A percentile compares a stretch with the other conserved stretches of the same genome.
Evolutionary conservation across 2,329 filamentous ascomycete species (phyloP).

Genomic region (Thelonectria discophora): DNA sequence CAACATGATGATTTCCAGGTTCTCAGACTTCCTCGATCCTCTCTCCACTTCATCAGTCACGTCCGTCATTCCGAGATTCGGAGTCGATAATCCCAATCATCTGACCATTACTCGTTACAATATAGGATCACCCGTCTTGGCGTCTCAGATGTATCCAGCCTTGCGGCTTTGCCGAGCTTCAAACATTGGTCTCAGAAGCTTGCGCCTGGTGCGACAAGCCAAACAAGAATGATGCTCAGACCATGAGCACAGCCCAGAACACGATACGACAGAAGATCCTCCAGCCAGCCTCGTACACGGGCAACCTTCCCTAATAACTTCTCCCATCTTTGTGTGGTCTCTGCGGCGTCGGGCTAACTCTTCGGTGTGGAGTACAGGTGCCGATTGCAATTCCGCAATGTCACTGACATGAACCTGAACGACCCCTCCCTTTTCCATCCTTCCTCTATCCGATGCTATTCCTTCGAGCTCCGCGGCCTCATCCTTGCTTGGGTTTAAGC

Average conservation of each 20-base stretch:
- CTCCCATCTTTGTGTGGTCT: not conserved
- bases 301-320: not conserved
- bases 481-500: not conserved
- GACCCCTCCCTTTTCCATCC: not conserved
- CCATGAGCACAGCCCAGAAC: not conserved
- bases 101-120: no score
- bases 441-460: not conserved
- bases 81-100: not conserved
- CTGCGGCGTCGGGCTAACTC: not conserved
- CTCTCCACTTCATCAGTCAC: no score
- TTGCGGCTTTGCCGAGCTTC: not conserved
- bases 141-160: not conserved
- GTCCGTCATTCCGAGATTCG: not conserved
- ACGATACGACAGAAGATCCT: not conserved
- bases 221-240: not conserved
- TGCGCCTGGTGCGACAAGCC: conserved; percentile 9
- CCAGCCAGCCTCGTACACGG: not conserved
- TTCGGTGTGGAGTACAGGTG: conserved; percentile 7
- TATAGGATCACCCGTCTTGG: conserved; percentile 1
- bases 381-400: conserved; percentile 11
- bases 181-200: conserved; percentile 4
- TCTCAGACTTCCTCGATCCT: no score
- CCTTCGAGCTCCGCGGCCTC: not conserved
- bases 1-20: no score
- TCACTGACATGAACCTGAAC: not conserved